phyloP scores from a whole-genome alignment of 2,329 filamentous ascomycete species.

The Colletotrichum orbiculare region DNA sequence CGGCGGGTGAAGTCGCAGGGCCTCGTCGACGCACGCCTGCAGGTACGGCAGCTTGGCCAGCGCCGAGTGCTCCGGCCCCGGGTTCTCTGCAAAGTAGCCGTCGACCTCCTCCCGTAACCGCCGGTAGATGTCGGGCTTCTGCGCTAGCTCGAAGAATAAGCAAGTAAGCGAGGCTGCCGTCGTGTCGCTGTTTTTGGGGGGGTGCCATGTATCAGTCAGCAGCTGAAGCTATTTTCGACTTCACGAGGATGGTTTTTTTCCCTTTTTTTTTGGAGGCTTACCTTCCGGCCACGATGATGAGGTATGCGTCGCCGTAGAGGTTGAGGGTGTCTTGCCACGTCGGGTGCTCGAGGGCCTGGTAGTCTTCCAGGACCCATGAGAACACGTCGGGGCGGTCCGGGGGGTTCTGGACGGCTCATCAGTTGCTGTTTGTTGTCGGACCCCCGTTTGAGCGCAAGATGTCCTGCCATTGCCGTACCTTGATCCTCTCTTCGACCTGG shows the following conservation, averaged over 20 bases:
- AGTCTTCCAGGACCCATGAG: conserved; percentile 45
- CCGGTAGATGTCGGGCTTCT: conserved; percentile 7
- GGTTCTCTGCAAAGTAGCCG: conserved; percentile 31
- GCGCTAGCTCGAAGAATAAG: conserved; percentile 37
- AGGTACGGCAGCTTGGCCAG: conserved; percentile 44
- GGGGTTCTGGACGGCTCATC: conserved; percentile 15
- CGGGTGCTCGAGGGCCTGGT: conserved; percentile 35
- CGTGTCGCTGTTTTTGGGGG: conserved; percentile 32
- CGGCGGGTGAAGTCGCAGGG: conserved; percentile 50
- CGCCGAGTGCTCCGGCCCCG: conserved; percentile 32
- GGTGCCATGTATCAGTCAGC: background rate
- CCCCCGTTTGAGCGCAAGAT: background rate
- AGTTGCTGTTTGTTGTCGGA: background rate
- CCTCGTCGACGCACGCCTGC: conserved; percentile 53
- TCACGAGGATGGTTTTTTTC: background rate
- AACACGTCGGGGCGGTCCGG: conserved; percentile 45
- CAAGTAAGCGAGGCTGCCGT: conserved; percentile 35
- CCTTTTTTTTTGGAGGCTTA: conserved; percentile 18
- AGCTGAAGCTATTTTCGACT: background rate
- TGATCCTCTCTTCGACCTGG: conserved; percentile 32
- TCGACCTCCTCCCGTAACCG: conserved; percentile 37
- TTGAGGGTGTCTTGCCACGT: conserved; percentile 40
- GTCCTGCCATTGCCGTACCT: conserved; percentile 12
- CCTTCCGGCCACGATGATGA: conserved; percentile 48
- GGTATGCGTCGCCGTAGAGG: conserved; percentile 43